A percentile compares a stretch with the other conserved stretches of the same genome.
Conservation (phyloP, 169 alveolate species). For the Eimeria tenella region DNA sequence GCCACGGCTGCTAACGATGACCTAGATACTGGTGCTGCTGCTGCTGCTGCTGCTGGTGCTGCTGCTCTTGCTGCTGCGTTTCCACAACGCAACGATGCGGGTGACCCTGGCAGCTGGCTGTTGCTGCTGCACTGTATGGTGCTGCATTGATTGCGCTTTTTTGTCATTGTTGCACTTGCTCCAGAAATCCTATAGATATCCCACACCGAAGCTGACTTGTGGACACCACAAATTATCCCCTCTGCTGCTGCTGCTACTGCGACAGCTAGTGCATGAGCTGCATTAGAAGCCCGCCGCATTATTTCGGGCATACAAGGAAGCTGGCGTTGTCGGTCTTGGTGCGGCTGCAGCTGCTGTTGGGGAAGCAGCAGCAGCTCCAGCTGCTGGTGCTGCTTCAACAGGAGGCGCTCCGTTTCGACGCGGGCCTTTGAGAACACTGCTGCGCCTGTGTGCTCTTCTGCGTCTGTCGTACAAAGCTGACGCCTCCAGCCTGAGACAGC, state of each 20-base stretch:
- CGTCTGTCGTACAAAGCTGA: not conserved
- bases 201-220: too few species aligned
- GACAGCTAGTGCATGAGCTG: too few species aligned
- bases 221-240: not conserved
- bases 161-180: too few species aligned
- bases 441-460: not conserved
- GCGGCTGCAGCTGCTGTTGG: not conserved
- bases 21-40: not conserved
- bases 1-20: not conserved
- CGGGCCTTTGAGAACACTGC: not conserved
- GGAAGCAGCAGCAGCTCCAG: not conserved
- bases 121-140: too few species aligned
- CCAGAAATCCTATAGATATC: too few species aligned
- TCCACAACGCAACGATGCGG: not conserved
- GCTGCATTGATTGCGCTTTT: not conserved
- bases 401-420: not conserved
- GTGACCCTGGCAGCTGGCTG: not conserved
- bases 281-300: too few species aligned
- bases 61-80: not conserved
- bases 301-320: not conserved
- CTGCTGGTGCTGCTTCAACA: not conserved
- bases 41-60: constrained; percentile 2
- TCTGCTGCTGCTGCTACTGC: constrained; percentile 4
- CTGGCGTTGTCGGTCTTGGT: not conserved
- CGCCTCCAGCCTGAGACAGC: not conserved